These are phyloP conservation scores for Scheffersomyces lignicola DNA, from an alignment of 1,139 yeast species.

Conservation along the genomic window DNA sequence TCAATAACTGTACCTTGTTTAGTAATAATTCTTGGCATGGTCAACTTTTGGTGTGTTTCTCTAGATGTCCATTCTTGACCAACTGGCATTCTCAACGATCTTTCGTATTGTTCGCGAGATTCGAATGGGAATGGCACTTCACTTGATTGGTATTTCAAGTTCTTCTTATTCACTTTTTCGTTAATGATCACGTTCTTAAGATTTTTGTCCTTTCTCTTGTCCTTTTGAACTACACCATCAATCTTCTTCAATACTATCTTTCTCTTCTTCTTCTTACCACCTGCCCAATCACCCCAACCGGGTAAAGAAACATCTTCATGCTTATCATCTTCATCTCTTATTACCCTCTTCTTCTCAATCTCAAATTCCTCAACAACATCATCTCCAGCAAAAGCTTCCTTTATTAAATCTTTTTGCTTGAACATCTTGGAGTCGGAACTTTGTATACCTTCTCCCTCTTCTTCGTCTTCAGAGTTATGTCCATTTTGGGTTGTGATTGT, in stretches of 20 bases:
- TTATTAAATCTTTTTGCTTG: conserved; percentile 77
- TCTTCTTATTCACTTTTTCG: conserved; percentile 83
- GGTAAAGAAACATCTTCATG: conserved; percentile 85
- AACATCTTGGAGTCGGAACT: conserved; percentile 49
- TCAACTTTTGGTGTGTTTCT: conserved; percentile 80
- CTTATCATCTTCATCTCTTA: conserved; percentile 81
- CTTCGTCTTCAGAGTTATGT: conserved; percentile 31
- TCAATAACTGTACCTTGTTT: conserved; percentile 90
- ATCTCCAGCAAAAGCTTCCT: conserved; percentile 96
- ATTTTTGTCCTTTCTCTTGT: conserved; percentile 75
- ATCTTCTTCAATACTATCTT: conserved; percentile 64
- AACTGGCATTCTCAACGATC: conserved; percentile 91
- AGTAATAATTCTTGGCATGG: conserved; percentile 84
- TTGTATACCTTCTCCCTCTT: conserved; percentile 39
- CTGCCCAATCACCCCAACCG: conserved; percentile 94
- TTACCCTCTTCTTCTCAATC: conserved; percentile 67
- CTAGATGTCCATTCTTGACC: conserved; percentile 97
- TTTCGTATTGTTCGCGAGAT: conserved; percentile 89
- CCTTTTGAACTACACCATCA: conserved; percentile 69
- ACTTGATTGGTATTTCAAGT: conserved; percentile 77
- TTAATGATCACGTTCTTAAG: conserved; percentile 83
- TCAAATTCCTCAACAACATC: conserved; percentile 81
- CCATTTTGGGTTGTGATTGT: conserved; percentile 22
- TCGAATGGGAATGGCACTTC: conserved; percentile 94
- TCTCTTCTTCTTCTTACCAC: conserved; percentile 58